These are phyloP conservation scores for Podospora pseudocomata DNA, from an alignment of 495 filamentous ascomycete species.

Conservation along the genomic window DNA sequence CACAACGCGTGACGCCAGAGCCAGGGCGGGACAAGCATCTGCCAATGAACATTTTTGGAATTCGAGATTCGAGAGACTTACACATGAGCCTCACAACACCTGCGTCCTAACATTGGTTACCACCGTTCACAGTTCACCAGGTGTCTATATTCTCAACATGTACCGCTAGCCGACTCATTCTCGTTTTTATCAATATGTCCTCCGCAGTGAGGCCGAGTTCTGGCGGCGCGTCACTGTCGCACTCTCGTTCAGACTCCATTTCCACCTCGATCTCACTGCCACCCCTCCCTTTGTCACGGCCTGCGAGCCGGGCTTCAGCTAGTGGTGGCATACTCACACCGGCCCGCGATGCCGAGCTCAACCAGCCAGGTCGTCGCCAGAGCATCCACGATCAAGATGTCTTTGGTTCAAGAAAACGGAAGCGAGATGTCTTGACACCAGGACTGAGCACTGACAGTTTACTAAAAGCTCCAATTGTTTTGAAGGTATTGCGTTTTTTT, in stretches of 20 bases:
- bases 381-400: constrained; percentile 3
- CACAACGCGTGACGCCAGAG: constrained; percentile 20
- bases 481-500: constrained; percentile 39
- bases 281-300: constrained; percentile 18
- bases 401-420: constrained; percentile 29
- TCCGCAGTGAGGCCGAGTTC: constrained; percentile 25
- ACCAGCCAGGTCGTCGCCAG: constrained; percentile 14
- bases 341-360: constrained; percentile 7
- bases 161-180: constrained; percentile 22
- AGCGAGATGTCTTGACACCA: constrained; percentile 18
- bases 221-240: constrained; percentile 29
- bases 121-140: neutral
- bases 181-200: constrained; percentile 35
- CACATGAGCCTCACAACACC: neutral
- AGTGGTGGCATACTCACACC: constrained; percentile 12
- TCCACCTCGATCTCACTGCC: constrained; percentile 6
- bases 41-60: constrained; percentile 1
- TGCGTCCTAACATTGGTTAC: neutral
- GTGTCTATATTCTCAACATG: constrained; percentile 8
- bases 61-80: neutral
- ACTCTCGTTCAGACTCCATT: constrained; percentile 7
- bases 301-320: constrained; percentile 8
- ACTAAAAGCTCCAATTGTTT: constrained; percentile 43
- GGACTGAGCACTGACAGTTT: constrained; percentile 44
- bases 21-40: constrained; percentile 7